These are phyloP conservation scores for Aspergillus pseudoglaucus DNA, from an alignment of 2,329 filamentous ascomycete genomes.

Conservation along the genomic window DNA sequence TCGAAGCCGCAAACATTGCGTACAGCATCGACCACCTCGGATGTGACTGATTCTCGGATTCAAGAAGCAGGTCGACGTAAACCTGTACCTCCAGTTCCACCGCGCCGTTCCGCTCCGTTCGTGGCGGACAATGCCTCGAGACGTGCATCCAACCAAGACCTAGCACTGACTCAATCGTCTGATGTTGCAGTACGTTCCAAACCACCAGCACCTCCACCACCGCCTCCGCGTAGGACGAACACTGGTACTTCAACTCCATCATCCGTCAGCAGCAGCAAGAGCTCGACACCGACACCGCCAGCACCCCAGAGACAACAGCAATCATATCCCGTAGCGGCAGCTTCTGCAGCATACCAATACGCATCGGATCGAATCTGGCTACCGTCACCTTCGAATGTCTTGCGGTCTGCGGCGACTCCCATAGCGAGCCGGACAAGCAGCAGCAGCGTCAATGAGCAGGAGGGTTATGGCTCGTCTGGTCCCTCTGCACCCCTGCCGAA, in stretches of 20 bases:
- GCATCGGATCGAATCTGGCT: constrained; percentile 24
- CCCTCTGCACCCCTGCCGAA: constrained; percentile 32
- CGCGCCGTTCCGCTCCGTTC: constrained; percentile 21
- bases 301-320: constrained; percentile 14
- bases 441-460: constrained; percentile 10
- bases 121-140: background rate
- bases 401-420: constrained; percentile 17
- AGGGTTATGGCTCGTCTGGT: constrained; percentile 7
- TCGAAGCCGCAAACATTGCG: constrained; percentile 39
- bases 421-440: constrained; percentile 12
- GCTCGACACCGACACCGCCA: constrained; percentile 3
- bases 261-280: constrained; percentile 6
- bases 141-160: background rate
- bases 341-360: constrained; percentile 24
- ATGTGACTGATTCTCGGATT: constrained; percentile 7
- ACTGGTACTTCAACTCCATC: constrained; percentile 17
- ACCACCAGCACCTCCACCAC: constrained; percentile 20
- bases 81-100: constrained; percentile 32
- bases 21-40: constrained; percentile 23
- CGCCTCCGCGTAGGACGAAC: constrained; percentile 27
- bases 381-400: constrained; percentile 10
- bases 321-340: constrained; percentile 21
- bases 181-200: constrained; percentile 14
- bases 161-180: constrained; percentile 1
- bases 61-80: constrained; percentile 27